A percentile compares a stretch with the other conserved stretches of the same genome.
Conservation (phyloP, 1,284 basidiomycete species). For the Cronartium quercuum region DNA sequence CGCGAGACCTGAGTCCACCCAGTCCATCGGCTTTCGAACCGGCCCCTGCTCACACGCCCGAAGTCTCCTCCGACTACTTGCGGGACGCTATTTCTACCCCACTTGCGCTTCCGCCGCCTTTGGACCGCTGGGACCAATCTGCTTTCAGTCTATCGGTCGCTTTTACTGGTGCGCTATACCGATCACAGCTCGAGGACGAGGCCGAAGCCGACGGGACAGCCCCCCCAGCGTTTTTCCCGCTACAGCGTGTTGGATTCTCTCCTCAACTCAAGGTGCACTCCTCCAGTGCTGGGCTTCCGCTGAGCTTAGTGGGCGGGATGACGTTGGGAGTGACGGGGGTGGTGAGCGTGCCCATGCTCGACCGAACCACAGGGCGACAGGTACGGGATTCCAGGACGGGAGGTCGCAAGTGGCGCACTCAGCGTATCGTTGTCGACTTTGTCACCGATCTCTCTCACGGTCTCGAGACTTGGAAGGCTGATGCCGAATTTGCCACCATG, state of each 20-base stretch:
- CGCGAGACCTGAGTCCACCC: not conserved
- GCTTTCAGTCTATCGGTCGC: constrained; percentile 36
- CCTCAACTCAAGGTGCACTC: constrained; percentile 44
- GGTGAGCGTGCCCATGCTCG: constrained; percentile 43
- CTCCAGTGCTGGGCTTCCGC: constrained; percentile 35
- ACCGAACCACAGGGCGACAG: constrained; percentile 40
- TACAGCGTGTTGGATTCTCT: constrained; percentile 46
- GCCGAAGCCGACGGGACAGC: constrained; percentile 19
- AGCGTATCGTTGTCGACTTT: constrained; percentile 48
- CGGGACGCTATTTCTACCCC: not conserved
- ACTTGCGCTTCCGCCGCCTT: not conserved
- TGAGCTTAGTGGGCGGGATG: constrained; percentile 44
- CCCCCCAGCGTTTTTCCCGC: constrained; percentile 48
- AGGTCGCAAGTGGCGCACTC: constrained; percentile 40
- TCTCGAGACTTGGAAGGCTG: constrained; percentile 47
- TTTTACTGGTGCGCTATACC: constrained; percentile 33
- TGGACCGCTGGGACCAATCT: constrained; percentile 29
- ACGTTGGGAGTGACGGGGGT: constrained; percentile 48
- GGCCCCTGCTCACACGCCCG: not conserved
- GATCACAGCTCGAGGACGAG: constrained; percentile 16
- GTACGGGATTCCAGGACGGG: constrained; percentile 25
- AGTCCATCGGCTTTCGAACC: not conserved
- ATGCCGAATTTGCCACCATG: constrained; percentile 42
- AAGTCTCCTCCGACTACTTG: not conserved
- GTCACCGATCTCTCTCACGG: constrained; percentile 47